These are phyloP conservation scores for Candida boleticola DNA, from an alignment of 805 yeast genomes.

Conservation along the genomic window DNA sequence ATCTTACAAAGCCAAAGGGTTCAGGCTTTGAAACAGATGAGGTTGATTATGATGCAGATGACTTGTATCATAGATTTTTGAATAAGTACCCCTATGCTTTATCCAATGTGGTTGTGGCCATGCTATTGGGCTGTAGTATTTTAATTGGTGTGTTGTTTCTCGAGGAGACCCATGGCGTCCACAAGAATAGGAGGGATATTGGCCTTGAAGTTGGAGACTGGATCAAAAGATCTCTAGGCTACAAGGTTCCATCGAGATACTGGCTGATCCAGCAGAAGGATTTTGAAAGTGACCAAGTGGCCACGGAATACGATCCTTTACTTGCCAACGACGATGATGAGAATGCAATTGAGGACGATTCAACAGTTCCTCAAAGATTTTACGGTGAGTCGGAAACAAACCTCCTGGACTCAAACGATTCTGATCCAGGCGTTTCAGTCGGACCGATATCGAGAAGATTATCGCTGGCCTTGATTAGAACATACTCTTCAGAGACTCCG, in stretches of 20 bases:
- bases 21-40: conserved; percentile 11
- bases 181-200: conserved; percentile 37
- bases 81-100: conserved; percentile 48
- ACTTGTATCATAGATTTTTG: conserved; percentile 25
- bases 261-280: conserved; percentile 14
- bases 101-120: conserved; percentile 48
- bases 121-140: conserved; percentile 33
- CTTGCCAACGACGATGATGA: neutral
- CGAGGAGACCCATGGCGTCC: conserved; percentile 50
- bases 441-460: conserved; percentile 1
- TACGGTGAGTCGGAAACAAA: neutral
- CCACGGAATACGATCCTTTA: neutral
- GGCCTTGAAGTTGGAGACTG: conserved; percentile 47
- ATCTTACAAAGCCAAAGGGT: conserved; percentile 43
- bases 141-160: conserved; percentile 44
- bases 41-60: neutral
- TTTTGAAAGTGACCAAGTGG: neutral
- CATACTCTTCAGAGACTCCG: conserved; percentile 4
- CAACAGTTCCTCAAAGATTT: neutral
- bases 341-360: neutral
- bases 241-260: conserved; percentile 16
- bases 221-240: conserved; percentile 17
- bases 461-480: conserved; percentile 3
- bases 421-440: neutral
- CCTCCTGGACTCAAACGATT: neutral